Base-by-base conservation (phyloP, 2,329 filamentous ascomycete genomes). In the Eutypella sp. region DNA sequence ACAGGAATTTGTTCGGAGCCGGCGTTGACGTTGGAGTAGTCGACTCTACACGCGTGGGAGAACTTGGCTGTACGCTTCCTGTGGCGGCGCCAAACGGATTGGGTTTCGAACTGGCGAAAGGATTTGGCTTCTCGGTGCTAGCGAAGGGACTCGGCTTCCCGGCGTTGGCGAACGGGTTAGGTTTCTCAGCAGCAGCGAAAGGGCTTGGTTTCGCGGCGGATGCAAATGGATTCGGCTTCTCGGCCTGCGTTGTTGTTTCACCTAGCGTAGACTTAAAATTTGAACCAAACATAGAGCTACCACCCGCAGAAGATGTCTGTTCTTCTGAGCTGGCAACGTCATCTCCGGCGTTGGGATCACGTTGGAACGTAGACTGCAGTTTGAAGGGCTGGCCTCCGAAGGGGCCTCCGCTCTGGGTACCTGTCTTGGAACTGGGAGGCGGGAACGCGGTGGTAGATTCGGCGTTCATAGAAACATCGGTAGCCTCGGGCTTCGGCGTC, bases 341-440 rank as follows among this genome's bases (percentile, higher is more conserved):
- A 20, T 85, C 76, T 47, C 80, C 81, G 1, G 78, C 72, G 38
- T 74, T 73, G 5, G 78, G 74, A 52, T 87, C 84, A 8, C 75
- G 73, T 57, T 82, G 81, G 67, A 89, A 89, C 2, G 79, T 82
- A 24, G 80, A 83, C 33, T 77, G 76, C 15, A 89, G 70, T 54
- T 85, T 84, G 67, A 89, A 89, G 0, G 78, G 75, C 15, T 70
- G 66, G n/a, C 73, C 73, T 22, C 71, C 74, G 57, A 79, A 76
- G 7, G 60, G 47, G 45, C 49, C 55, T 13, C 47, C 51, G 50
- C 61, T 42, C 46, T 56, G 47, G 16, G 59, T 57, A 45, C 62
- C 63, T 7, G 63, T 56, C 45, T 70, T 73, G 18, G 70, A 65
- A 23, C 57, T 60, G 25, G 66, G 57, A 6, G 68, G 58, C 2